Base-by-base conservation (phyloP, 1,284 basidiomycete genomes). In the Melanopsichium pennsylvanicum region DNA sequence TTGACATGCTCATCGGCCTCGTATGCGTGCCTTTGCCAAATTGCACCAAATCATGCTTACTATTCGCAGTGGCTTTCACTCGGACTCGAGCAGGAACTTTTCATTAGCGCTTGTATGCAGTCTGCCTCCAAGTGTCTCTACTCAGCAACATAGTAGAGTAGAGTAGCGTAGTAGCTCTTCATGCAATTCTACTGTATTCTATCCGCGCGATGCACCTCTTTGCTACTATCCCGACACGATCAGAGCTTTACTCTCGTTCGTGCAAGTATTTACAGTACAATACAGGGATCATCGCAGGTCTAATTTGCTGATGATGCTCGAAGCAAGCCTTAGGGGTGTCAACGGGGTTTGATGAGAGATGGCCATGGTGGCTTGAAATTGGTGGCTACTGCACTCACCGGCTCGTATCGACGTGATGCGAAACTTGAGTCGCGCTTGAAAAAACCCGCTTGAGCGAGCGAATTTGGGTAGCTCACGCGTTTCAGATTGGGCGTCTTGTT, bases 401-500 rank as follows among this genome's bases (percentile, higher is more conserved):
- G 26, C 26, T 51, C 33, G 13, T 27, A 35, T 8, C 40, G 45
- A 49, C 45, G 54, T 44, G 45, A 18, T 32, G 52, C 33, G 21
- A 45, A 56, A 48, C 42, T 56, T 34, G 40, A 56, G 43, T 46
- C 52, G 52, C 52, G 45, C 44, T 49, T 32, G 22, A 48, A 37
- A 46, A 36, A 23, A 29, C 23, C 32, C 11, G 22, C 22, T 9
- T n/a, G 23, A 43, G 46, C 12, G 35, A 44, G 42, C 50, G 18
- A 25, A 7, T 8, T 7, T 7, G 7, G 27, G 27, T 13, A 29
- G 27, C 27, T 32, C 41, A 58, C 55, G 55, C 55, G 55, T 58
- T 56, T 40, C 41, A 27, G 35, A 35, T 27, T 27, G 38, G 36
- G 47, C 47, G 25, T 47, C 34, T 23, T 9, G 16, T 41, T 19